phyloP scores from a whole-genome alignment of 1,139 yeast species.

The Hyphopichia burtonii region DNA sequence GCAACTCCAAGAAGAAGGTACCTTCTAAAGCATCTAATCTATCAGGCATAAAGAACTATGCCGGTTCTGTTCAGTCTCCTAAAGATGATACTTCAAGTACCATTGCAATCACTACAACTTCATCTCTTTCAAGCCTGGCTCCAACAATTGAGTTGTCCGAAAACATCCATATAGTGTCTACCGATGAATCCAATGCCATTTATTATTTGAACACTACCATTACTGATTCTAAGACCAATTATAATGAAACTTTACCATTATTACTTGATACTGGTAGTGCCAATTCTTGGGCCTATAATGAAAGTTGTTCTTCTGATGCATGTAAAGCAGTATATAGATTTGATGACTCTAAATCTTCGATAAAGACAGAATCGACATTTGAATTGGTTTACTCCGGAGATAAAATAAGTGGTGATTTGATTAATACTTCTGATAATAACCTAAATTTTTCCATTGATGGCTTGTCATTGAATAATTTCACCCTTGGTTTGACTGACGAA shows the following conservation, averaged over 20 bases:
- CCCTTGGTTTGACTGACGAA: conserved; percentile 52
- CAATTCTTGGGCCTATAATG: conserved; percentile 61
- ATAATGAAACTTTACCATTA: conserved; percentile 43
- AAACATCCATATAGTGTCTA: conserved; percentile 21
- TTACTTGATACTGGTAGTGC: conserved; percentile 68
- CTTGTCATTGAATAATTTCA: conserved; percentile 37
- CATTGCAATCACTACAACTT: background rate
- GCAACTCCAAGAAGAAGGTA: background rate
- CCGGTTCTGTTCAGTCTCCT: background rate
- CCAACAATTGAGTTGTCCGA: conserved; percentile 20
- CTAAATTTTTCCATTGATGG: conserved; percentile 24
- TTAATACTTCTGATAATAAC: conserved; percentile 13
- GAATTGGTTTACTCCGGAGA: conserved; percentile 55
- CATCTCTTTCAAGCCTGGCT: conserved; percentile 12
- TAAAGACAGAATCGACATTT: conserved; percentile 25
- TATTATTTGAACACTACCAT: conserved; percentile 23
- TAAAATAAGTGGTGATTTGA: conserved; percentile 50
- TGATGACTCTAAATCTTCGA: conserved; percentile 12
- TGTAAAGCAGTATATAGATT: conserved; percentile 33
- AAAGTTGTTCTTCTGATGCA: conserved; percentile 45
- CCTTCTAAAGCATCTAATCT: background rate
- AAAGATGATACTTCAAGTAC: background rate
- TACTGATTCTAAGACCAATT: conserved; percentile 22
- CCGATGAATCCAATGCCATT: conserved; percentile 27
- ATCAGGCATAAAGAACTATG: background rate